Percentiles rank a stretch among this genome's conserved stretches.
Conservation (phyloP, 345 rosid species). For the Melaleuca alternifolia region DNA sequence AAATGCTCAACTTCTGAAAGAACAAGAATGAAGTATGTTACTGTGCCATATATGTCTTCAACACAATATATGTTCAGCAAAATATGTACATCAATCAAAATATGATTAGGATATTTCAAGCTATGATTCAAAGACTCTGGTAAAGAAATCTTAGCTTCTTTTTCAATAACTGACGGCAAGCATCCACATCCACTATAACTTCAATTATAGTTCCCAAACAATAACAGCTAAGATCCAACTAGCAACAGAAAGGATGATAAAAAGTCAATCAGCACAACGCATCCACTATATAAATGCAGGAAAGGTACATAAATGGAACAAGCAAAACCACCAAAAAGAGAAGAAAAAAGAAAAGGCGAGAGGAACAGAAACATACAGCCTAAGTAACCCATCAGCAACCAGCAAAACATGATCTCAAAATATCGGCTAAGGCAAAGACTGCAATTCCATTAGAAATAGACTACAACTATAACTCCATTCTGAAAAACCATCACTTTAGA, state of each 20-base stretch:
- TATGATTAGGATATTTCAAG: not conserved
- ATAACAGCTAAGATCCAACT: not conserved
- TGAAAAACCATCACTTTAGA: not conserved
- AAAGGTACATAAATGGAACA: not conserved
- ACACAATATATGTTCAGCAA: not conserved
- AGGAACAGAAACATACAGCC: not conserved
- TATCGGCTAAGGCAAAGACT: not conserved
- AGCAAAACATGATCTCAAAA: not conserved
- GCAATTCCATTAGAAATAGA: not conserved
- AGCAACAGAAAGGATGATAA: not conserved
- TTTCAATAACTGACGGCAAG: not conserved
- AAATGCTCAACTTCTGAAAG: slow-evolving; percentile 82
- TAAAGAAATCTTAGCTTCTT: not conserved
- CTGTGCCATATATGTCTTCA: not conserved
- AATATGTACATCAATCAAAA: not conserved
- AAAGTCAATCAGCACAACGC: not conserved
- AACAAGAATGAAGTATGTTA: not conserved
- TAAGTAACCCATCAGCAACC: not conserved
- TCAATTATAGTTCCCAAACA: not conserved
- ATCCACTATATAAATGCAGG: not conserved
- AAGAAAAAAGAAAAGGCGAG: not conserved
- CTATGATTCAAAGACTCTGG: not conserved
- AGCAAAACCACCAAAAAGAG: not conserved
- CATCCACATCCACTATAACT: not conserved
- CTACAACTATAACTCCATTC: not conserved